Conservation (phyloP, 805 yeast genomes). For the Starmerella kuoi region DNA sequence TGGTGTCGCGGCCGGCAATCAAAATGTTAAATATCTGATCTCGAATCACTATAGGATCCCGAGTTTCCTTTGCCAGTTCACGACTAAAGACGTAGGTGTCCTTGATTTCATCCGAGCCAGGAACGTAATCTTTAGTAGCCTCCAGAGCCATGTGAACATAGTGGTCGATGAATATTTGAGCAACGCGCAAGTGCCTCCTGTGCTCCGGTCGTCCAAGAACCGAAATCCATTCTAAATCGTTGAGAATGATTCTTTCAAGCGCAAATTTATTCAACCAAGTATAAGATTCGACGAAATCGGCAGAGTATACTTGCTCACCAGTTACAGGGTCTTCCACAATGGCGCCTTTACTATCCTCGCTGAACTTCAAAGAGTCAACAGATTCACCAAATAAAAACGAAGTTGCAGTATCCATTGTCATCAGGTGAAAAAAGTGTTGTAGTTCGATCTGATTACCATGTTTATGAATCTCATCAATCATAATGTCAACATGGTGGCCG, state of each 20-base stretch:
- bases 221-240: constrained; percentile 10
- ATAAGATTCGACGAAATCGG: constrained; percentile 23
- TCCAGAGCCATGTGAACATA: constrained; percentile 33
- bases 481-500: constrained; percentile 23
- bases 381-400: constrained; percentile 25
- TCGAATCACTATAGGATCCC: constrained; percentile 35
- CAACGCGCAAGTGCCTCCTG: constrained; percentile 26
- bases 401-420: constrained; percentile 26
- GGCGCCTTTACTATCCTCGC: constrained; percentile 2
- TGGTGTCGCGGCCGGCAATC: constrained; percentile 41
- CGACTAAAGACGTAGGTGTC: constrained; percentile 34
- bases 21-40: constrained; percentile 39
- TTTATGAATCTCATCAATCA: constrained; percentile 14
- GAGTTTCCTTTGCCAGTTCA: constrained; percentile 36
- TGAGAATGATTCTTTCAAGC: constrained; percentile 9
- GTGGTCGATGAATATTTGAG: constrained; percentile 30
- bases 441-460: constrained; percentile 12
- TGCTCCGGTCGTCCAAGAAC: constrained; percentile 24
- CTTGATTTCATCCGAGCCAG: constrained; percentile 9
- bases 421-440: constrained; percentile 18
- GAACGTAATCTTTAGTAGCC: background rate
- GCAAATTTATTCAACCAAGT: constrained; percentile 11
- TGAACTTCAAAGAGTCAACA: constrained; percentile 14
- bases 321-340: constrained; percentile 2
- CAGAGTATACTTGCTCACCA: constrained; percentile 19